Evolutionary conservation across 129 eudicot genomes (phyloP).

Genomic region (Heracleum sosnowskyi): DNA sequence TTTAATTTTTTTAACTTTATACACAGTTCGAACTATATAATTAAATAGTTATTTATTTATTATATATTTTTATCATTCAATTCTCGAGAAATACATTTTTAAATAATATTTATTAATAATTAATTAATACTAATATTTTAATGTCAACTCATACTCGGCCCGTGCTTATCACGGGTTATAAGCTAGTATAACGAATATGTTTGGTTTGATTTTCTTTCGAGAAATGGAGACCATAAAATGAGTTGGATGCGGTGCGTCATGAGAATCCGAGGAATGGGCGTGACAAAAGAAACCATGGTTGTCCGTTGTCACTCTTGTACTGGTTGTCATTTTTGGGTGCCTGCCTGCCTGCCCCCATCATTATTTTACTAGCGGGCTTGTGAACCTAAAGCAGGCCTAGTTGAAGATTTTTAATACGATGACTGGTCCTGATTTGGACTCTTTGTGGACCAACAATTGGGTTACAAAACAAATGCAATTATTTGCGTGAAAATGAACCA

Average conservation of each 20-base stretch:
- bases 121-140: no score
- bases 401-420: background rate
- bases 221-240: background rate
- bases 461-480: slow-evolving; percentile 9
- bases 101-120: no score
- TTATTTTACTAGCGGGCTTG: background rate
- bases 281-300: background rate
- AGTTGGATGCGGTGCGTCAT: background rate
- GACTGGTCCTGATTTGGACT: background rate
- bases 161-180: no score
- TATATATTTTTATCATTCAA: no score
- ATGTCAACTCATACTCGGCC: no score
- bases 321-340: background rate
- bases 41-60: no score
- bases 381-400: background rate
- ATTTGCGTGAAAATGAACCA: background rate
- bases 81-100: no score
- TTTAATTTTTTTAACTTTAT: no score
- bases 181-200: background rate
- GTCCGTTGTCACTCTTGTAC: background rate
- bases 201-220: background rate
- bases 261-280: background rate
- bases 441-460: background rate
- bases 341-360: background rate
- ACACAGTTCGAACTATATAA: no score